Conservation (phyloP, 1,139 yeast species). For the Suhomyces bribrorum region DNA sequence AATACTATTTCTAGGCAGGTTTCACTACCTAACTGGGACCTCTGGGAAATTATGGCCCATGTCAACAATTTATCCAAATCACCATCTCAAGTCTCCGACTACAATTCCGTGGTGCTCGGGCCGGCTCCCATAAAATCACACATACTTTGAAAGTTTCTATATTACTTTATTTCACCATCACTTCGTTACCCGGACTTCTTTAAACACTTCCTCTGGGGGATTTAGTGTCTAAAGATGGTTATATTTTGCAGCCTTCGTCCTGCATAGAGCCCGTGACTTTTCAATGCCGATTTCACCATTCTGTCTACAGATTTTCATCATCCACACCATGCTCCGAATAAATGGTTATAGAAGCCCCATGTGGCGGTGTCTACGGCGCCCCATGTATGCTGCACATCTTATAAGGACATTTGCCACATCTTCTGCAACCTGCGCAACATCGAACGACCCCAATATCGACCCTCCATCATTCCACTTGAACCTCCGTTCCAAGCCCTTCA, state of each 20-base stretch:
- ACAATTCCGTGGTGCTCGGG: too few species aligned
- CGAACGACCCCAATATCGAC: neutral
- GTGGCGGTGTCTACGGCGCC: neutral
- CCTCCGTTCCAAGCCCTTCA: slow-evolving; percentile 12
- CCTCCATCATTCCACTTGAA: slow-evolving; percentile 10
- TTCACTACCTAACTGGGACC: too few species aligned
- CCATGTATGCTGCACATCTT: neutral
- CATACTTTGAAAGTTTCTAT: too few species aligned
- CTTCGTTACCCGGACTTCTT: too few species aligned
- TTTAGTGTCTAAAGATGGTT: too few species aligned
- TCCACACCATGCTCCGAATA: neutral
- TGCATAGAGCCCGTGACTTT: neutral
- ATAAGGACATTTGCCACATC: neutral
- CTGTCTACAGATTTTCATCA: neutral
- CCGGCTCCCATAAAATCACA: too few species aligned
- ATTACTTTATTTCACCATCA: too few species aligned
- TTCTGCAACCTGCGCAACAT: neutral
- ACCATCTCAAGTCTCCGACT: too few species aligned
- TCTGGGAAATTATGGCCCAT: too few species aligned
- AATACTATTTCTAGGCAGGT: too few species aligned
- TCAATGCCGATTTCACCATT: neutral
- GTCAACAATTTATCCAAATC: too few species aligned
- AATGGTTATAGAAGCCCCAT: neutral
- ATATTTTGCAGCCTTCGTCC: neutral
- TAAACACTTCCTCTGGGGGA: neutral